Base-by-base conservation (phyloP, 371 early-diverging fungal species). In the Rhizoclosmatium hyalinum region DNA sequence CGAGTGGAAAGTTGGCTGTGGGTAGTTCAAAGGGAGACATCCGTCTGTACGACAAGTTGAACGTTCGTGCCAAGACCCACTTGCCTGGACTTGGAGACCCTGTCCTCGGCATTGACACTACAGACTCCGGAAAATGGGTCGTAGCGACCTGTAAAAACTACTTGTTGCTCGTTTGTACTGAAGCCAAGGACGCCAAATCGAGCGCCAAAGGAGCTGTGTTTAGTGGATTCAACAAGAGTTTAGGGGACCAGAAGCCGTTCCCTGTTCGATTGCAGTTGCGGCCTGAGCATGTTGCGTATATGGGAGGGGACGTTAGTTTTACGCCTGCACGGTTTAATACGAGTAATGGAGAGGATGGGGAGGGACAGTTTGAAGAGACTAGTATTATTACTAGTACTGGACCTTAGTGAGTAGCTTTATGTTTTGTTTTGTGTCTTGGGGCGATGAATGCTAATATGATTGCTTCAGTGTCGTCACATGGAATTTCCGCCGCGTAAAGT, bases 311-410 rank as follows among this genome's bases (percentile, higher is more conserved):
- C 47, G 87, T 96, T 10, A 81, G 87, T 46, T 99, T 98, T 74
- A 96, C 97, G 14, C 90, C 95, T 5, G 99, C 98, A 3, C 87
- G 90, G 58, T 98, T 99, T 87, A 95, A 96, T 85, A 90, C 91
- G 2, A 92, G 94, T 72, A 85, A 85, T 8, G 78, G 80, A 17
- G 5, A 14, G 3, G 50, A 62, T 17, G 46, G 61, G 8, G 54
- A 39, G 3, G 76, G 58, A 5, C 41, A 21, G 1, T 66, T 56
- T 44, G 89, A 88, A 32, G 96, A 96, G 75, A 89, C 88, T 75
- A 87, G 90, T 6, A 97, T 98, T 75, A 91, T 95, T 68, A 94
- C 84, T 54, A 92, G 93, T 62, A 95, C 97, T 4, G 98, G 98
- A 3, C 91, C 92, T 12, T 74, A 64, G 69, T 68, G 42, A 54